Base-by-base conservation (phyloP, 768 basidiomycete genomes). In the Austroboletus eburneus region DNA sequence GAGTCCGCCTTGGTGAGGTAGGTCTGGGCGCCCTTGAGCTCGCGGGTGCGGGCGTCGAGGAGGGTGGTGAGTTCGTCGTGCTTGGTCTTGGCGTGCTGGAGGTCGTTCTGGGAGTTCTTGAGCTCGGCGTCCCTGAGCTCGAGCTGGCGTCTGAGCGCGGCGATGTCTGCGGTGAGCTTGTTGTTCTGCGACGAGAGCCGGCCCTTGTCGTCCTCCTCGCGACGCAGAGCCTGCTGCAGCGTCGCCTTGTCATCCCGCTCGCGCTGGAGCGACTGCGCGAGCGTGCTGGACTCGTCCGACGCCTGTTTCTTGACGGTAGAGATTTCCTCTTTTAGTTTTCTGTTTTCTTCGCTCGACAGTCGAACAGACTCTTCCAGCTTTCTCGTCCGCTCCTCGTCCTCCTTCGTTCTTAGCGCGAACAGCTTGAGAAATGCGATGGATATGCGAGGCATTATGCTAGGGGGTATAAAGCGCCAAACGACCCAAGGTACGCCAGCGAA, bases 1-100 rank as follows among this genome's bases (percentile, higher is more conserved):
- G 54, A 51, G 42, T 79, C 77, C 16, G 69, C 62, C 30, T 69
- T 74, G 2, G 69, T 70, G 57, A 77, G 57, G 55, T 72, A 78
- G 9, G 64, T 57, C 42, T 74, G 72, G 0, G 70, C 70, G 1
- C 63, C 67, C n/a, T 67, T 68, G 7, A 77, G 51, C 49, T 78
- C 75, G 6, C 59, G 59, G 5, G 64, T 71, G 12, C 65, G 64
- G 0, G 66, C 53, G 14, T 67, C 62, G 45, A 66, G 64, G 50
- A 66, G 64, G 1, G 61, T 41, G 22, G 64, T 49, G 49, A 64
- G 57, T 9, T 66, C 64, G 46, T 57, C 50, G 17, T 56, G 64
- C 36, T 59, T 58, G 0, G 56, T 52, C 37, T 52, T 58, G 9
- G 56, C 20, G 16, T 59, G 62, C 6, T 57, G 57, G 23, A 64